Percentiles rank a stretch among this genome's conserved stretches.
phyloP scores from a whole-genome alignment of 2,329 filamentous ascomycete genomes.

The Fusarium verticillioides region DNA sequence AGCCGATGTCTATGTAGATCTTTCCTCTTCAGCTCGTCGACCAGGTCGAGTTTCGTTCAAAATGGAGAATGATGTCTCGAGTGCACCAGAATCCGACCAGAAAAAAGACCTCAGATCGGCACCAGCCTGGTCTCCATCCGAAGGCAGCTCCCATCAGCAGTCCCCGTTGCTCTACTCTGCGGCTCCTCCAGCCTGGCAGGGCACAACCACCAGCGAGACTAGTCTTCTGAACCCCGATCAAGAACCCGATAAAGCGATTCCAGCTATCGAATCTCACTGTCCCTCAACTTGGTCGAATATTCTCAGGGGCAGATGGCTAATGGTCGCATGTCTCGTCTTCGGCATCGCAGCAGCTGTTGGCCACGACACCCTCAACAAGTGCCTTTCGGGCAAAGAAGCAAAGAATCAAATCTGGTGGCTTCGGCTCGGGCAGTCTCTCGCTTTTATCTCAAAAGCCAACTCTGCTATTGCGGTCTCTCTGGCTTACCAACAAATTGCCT shows the following conservation, averaged over 20 bases:
- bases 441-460: not conserved
- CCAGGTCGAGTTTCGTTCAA: not conserved
- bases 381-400: not conserved
- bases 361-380: conserved; percentile 5
- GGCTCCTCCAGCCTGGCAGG: not conserved
- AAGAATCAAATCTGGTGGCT: conserved; percentile 14
- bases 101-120: not conserved
- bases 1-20: not conserved
- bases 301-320: conserved; percentile 3
- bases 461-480: conserved; percentile 1
- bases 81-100: not conserved
- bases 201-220: not conserved
- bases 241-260: fast-evolving
- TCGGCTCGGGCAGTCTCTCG: not conserved
- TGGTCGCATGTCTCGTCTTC: not conserved
- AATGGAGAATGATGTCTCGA: not conserved
- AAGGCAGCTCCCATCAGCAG: not conserved
- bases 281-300: not conserved
- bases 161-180: not conserved
- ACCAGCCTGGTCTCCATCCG: not conserved
- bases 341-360: not conserved
- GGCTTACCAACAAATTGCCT: conserved; percentile 1
- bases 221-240: not conserved
- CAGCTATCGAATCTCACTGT: fast-evolving
- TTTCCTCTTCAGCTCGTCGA: not conserved